Percentiles rank a stretch among this genome's conserved stretches.
Conservation (phyloP, 2,329 filamentous ascomycete genomes). For the Colletotrichum tanaceti region DNA sequence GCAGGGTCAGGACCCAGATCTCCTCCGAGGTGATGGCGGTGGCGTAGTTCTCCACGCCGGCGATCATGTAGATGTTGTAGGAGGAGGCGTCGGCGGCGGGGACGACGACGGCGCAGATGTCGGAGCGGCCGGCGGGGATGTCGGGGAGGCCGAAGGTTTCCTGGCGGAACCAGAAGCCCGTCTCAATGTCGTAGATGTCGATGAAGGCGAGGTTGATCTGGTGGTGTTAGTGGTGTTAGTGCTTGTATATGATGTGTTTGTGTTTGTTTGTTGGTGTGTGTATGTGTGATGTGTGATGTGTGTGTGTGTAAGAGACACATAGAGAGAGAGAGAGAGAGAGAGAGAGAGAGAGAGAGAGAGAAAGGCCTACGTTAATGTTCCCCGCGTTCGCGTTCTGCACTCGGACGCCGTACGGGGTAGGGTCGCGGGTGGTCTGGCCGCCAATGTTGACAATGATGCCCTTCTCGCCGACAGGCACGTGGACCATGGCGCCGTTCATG, state of each 20-base stretch:
- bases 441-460: slow-evolving; percentile 41
- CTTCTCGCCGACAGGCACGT: slow-evolving; percentile 40
- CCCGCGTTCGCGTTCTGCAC: slow-evolving; percentile 9
- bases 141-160: slow-evolving; percentile 40
- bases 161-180: slow-evolving; percentile 43
- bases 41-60: slow-evolving; percentile 41
- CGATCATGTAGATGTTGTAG: slow-evolving; percentile 42
- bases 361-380: slow-evolving; percentile 15
- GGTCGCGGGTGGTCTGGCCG: slow-evolving; percentile 37
- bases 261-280: too few relatives aligned
- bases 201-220: slow-evolving; percentile 41
- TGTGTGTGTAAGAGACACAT: too few relatives aligned
- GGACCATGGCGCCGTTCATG: slow-evolving; percentile 43
- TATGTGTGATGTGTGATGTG: too few relatives aligned
- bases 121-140: slow-evolving; percentile 41
- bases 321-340: too few relatives aligned
- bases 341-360: neutral
- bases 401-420: slow-evolving; percentile 30
- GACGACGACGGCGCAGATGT: slow-evolving; percentile 41
- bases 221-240: neutral
- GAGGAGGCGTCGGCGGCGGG: slow-evolving; percentile 41
- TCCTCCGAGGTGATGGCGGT: slow-evolving; percentile 34
- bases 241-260: too few relatives aligned
- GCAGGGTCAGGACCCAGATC: slow-evolving; percentile 38
- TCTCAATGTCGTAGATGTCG: slow-evolving; percentile 43